Base-by-base conservation (phyloP, 2,329 filamentous ascomycete species). In the Dactylellina leptospora region DNA sequence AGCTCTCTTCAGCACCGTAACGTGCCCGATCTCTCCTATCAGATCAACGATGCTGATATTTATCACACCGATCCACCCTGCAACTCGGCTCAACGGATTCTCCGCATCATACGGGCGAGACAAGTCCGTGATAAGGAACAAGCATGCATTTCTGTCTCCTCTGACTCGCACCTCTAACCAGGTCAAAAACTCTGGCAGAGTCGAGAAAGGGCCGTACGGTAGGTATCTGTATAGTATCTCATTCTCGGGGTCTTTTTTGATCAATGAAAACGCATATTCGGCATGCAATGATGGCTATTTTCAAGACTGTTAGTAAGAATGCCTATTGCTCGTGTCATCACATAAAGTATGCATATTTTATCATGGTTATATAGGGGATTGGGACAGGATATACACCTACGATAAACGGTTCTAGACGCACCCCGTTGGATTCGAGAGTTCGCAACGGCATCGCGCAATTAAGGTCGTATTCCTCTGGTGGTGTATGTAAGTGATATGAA, bases 91-190 rank as follows among this genome's bases (percentile, higher is more conserved):
- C 38, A 63, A 9, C 16, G 59, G 68, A 13, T 60, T 59, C 23
- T 30, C 53, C 13, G 23, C 38, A 56, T 59, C 59, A 16, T 59
- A 47, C 10, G 68, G 68, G 8, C 68, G 36, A 30, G 68, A 72
- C 11, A 72, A 44, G 36, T 72, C 68, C 10, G 68, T 72, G 16
- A 72, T 72, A 25, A 72, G 38, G 51, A 72, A 72, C 23, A 72
- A 42, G 25, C 59, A 72, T 1, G 68, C 59, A 1, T 48, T 6
- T 27, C 38, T 48, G 25, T 72, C 68, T 16, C 58, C 55, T 36
- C 68, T 36, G 16, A 72, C 60, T 8, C 68, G 59, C 11, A 28
- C 4, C 28, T 72, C 68, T 18, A 64, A 25, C 68, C 68, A 72
- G 4, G 68, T 72, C 2, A 72, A 30, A 50, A 64, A 72, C 47